Percentiles rank a stretch among this genome's conserved stretches.
phyloP scores from a whole-genome alignment of 257 asterid species.

The Lycium barbarum region DNA sequence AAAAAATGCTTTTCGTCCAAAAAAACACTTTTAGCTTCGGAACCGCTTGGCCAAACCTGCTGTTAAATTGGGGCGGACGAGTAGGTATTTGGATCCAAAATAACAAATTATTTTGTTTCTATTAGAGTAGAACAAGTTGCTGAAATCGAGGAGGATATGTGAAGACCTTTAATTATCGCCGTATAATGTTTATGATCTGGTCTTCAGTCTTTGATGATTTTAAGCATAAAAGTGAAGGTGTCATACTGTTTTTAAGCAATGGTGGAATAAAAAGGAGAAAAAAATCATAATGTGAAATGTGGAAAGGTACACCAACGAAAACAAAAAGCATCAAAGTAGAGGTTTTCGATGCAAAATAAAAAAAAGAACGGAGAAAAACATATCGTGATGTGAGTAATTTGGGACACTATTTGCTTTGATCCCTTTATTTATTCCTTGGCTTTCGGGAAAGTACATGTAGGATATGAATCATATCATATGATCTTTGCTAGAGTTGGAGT shows the following conservation, averaged over 20 bases:
- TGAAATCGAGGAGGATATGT: slow-evolving; percentile 22
- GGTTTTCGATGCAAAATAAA: slow-evolving; percentile 2
- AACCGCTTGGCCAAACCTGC: too few species aligned
- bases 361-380: slow-evolving; percentile 31
- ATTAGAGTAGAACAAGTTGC: background rate
- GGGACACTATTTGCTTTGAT: slow-evolving; percentile 42
- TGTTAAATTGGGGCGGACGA: too few species aligned
- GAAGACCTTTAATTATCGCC: background rate
- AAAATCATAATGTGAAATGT: slow-evolving; percentile 25
- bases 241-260: slow-evolving; percentile 23
- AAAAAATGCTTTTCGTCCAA: too few species aligned
- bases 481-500: slow-evolving; percentile 30
- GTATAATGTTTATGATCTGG: background rate
- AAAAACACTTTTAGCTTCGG: too few species aligned
- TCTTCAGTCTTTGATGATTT: background rate
- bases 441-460: slow-evolving; percentile 37
- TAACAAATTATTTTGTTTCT: background rate
- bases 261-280: slow-evolving; percentile 22
- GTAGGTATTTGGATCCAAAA: background rate
- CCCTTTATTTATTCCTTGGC: slow-evolving; percentile 39
- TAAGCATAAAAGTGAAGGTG: slow-evolving; percentile 3
- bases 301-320: slow-evolving; percentile 23
- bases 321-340: background rate
- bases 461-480: background rate
- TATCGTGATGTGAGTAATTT: slow-evolving; percentile 26